These are phyloP conservation scores for Magnusiomyces paraingens DNA, from an alignment of 1,139 yeast species.

Conservation along the genomic window DNA sequence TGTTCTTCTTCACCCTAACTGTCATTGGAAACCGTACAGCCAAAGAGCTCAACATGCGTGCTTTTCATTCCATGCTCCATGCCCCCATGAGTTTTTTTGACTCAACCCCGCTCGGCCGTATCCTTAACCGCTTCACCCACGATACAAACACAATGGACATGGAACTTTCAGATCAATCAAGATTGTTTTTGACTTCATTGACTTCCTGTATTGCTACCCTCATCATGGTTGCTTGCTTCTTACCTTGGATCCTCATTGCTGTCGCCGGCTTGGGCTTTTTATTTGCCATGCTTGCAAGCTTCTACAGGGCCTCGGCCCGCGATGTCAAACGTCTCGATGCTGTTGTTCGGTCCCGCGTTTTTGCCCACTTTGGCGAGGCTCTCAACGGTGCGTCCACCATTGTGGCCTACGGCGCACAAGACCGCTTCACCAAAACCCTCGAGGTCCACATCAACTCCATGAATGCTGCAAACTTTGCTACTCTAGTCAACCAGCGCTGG, in stretches of 20 bases:
- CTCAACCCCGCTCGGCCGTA: conserved; percentile 64
- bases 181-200: conserved; percentile 43
- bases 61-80: conserved; percentile 57
- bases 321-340: conserved; percentile 83
- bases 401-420: conserved; percentile 48
- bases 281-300: conserved; percentile 47
- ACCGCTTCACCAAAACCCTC: conserved; percentile 46
- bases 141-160: conserved; percentile 82
- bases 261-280: conserved; percentile 47
- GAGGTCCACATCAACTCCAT: conserved; percentile 49
- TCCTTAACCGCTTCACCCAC: conserved; percentile 67
- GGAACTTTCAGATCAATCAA: conserved; percentile 41
- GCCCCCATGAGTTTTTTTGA: conserved; percentile 70
- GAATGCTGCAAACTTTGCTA: conserved; percentile 66
- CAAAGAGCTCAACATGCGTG: conserved; percentile 36
- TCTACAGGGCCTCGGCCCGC: conserved; percentile 72
- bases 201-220: conserved; percentile 56
- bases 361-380: conserved; percentile 70
- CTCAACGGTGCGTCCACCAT: conserved; percentile 67
- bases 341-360: conserved; percentile 64
- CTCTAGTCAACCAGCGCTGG: conserved; percentile 75
- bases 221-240: conserved; percentile 60
- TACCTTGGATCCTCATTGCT: conserved; percentile 74
- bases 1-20: conserved; percentile 45
- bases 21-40: conserved; percentile 43